Evolutionary conservation across 345 rosid species (phyloP).

Genomic region (Xanthoceras sorbifolium): DNA sequence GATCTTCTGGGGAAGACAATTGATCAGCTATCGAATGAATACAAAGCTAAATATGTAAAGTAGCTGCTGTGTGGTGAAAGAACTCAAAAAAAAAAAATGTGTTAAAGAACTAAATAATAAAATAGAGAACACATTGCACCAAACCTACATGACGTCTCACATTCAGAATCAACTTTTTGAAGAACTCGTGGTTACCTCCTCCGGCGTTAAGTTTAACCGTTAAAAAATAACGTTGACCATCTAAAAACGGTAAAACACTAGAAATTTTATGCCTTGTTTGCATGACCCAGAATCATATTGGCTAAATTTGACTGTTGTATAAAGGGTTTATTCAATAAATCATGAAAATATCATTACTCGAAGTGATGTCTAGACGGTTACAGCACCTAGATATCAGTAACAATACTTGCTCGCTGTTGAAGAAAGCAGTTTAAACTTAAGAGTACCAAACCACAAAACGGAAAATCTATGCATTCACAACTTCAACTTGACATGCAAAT

Average conservation of each 20-base stretch:
- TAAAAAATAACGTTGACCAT: no score
- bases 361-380: not conserved
- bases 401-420: not conserved
- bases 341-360: not conserved
- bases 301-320: not conserved
- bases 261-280: not conserved
- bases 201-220: no score
- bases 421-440: not conserved
- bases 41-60: slow-evolving; percentile 60
- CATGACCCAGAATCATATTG: not conserved
- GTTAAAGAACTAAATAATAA: not conserved
- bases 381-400: not conserved
- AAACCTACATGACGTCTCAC: no score
- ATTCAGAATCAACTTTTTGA: no score
- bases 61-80: not conserved
- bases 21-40: slow-evolving; percentile 68
- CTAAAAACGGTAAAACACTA: no score
- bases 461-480: not conserved
- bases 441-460: no score
- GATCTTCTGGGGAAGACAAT: slow-evolving; percentile 65
- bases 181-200: no score
- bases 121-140: no score
- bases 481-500: not conserved
- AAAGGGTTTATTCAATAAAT: not conserved
- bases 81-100: not conserved